Percentiles rank a stretch among this genome's conserved stretches.
Conservation (phyloP, 768 basidiomycete species). For the Tubosaeta brunneosetosa region DNA sequence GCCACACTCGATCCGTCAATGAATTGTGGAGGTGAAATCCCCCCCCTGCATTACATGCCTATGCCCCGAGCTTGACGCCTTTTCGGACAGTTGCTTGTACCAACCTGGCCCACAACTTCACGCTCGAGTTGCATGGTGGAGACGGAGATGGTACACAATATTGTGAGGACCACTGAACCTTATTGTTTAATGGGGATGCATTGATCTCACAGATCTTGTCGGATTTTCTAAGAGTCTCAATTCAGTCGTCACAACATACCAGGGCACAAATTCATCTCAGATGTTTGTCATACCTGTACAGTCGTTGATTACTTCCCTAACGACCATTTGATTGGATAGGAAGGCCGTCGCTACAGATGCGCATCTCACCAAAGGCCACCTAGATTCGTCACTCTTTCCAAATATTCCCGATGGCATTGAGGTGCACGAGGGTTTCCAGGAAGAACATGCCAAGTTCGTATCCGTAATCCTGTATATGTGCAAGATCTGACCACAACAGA, state of each 20-base stretch:
- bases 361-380: constrained; percentile 25
- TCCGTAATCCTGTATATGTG: not conserved
- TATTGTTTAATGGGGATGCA: not conserved
- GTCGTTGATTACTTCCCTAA: not conserved
- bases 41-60: not conserved
- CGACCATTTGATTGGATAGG: constrained; percentile 25
- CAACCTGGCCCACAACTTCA: constrained; percentile 36
- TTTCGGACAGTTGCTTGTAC: constrained; percentile 35
- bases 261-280: constrained; percentile 25
- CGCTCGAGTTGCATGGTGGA: constrained; percentile 42
- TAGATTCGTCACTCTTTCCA: constrained; percentile 43
- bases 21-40: constrained; percentile 43
- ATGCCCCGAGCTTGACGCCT: not conserved
- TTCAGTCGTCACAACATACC: constrained; percentile 32
- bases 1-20: constrained; percentile 39
- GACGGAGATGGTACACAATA: constrained; percentile 37
- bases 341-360: constrained; percentile 37
- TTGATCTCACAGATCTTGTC: constrained; percentile 19
- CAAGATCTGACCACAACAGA: constrained; percentile 25
- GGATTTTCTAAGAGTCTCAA: constrained; percentile 38
- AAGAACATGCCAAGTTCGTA: constrained; percentile 40
- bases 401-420: constrained; percentile 36
- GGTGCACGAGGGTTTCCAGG: constrained; percentile 44
- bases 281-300: constrained; percentile 35
- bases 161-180: constrained; percentile 27